Base-by-base conservation (phyloP, 768 basidiomycete genomes). In the Mycena galericulata region DNA sequence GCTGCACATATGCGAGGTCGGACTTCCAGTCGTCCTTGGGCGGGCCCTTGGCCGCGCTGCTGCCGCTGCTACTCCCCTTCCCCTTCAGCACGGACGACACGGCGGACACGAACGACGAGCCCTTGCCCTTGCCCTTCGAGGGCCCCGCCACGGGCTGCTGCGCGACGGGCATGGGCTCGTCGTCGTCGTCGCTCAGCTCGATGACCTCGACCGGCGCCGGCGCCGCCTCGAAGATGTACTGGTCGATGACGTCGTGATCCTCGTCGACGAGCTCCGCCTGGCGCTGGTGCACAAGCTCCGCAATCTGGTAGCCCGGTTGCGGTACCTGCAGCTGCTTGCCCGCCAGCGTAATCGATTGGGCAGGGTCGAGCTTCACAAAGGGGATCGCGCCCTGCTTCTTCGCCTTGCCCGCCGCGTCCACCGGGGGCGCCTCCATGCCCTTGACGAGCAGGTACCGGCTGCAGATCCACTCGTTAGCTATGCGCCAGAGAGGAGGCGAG, bases 371-470 rank as follows among this genome's bases (percentile, higher is more conserved):
- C 29, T 72, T 74, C 20, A 89, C 85, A 56, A 83, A 80, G 0
- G 84, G 86, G 45, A 81, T 74, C 22, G 45, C 27, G n/a, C 38
- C 49, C 45, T 62, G 72, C 47, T 65, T 71, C 34, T 62, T 73
- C 45, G 72, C 68, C 53, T 60, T 60, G 8, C 38, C 17, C 24
- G 43, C n/a, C 40, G 54, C 60, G 32, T 65, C 56, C 26, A 51
- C 14, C 12, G 18, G 9, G 14, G 62, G 64, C 8, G 62, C 47
- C 27, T 57, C 55, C 29, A 69, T n/a, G 24, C 61, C 54, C 53
- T 75, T 83, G 30, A 92, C 86, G 46, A 92, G 79, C 1, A 92
- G 81, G 76, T 91, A 92, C 11, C 90, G 90, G 70, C 88, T 90
- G 57, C 20, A 43, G 6, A 61, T 24, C 55, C 30, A 67, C 24